These are phyloP conservation scores for Neurospora cerealis DNA, from an alignment of 495 filamentous ascomycete genomes.

Conservation along the genomic window DNA sequence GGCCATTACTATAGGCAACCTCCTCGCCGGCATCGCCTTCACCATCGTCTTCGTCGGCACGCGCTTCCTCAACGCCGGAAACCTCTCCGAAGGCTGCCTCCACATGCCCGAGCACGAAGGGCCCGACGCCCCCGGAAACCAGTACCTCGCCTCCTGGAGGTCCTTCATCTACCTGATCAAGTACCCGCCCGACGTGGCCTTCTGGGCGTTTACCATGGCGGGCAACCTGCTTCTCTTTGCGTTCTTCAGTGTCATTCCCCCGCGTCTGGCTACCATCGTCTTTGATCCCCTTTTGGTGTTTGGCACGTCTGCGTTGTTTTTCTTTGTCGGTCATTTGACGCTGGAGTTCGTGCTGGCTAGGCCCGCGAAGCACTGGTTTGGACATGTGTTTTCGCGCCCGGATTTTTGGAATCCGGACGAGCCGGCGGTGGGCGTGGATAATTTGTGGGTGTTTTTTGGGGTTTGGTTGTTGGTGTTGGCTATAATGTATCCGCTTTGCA, in stretches of 20 bases:
- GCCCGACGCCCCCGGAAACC: constrained; percentile 8
- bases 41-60: constrained; percentile 14
- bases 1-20: constrained; percentile 14
- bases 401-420: constrained; percentile 1
- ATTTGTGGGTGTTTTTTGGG: constrained; percentile 14
- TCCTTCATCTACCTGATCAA: constrained; percentile 29
- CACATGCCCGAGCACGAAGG: constrained; percentile 19
- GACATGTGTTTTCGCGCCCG: background rate
- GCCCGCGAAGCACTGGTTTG: constrained; percentile 1
- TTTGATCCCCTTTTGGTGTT: constrained; percentile 18
- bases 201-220: constrained; percentile 22
- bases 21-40: constrained; percentile 9
- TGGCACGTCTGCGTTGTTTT: constrained; percentile 28
- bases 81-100: constrained; percentile 25
- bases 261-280: constrained; percentile 3
- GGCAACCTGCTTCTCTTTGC: constrained; percentile 22
- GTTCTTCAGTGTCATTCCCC: constrained; percentile 15
- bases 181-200: constrained; percentile 28
- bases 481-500: constrained; percentile 19
- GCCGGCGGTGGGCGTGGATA: constrained; percentile 11
- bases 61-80: constrained; percentile 19
- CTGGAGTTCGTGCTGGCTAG: constrained; percentile 9
- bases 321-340: constrained; percentile 19
- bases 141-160: constrained; percentile 17
- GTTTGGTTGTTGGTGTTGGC: constrained; percentile 8